Base-by-base conservation (phyloP, 768 basidiomycete species). In the Termitomyces sp. region DNA sequence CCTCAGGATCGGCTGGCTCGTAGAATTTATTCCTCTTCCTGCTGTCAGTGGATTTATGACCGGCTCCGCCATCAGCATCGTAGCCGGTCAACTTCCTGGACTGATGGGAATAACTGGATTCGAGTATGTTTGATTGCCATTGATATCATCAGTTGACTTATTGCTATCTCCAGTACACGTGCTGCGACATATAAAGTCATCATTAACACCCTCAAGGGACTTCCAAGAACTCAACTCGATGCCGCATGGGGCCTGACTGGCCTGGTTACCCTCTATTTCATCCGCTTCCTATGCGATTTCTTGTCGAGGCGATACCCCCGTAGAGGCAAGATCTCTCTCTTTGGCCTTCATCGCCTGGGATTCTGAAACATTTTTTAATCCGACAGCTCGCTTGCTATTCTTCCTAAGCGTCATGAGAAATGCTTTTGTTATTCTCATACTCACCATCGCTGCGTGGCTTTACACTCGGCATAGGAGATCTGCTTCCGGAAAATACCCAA, bases 1-100 rank as follows among this genome's bases (percentile, higher is more conserved):
- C 22, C 76, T 98, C 11, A 82, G 97, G 10, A 63, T 98, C 5
- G 97, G 97, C 0, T 96, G 94, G 92, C 73, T 98, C 31, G 88
- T 98, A 48, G 95, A 98, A 66, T 94, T 98, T 68, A 98, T 95
- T 57, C 89, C 91, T 18, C 79, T 83, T 7, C 89, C 89, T 3
- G 91, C 90, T 2, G 86, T 93, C 56, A 88, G 86, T 61, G 89
- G 88, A 18, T 91, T 96, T 74, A 97, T 99, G 94, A 98, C 96
- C 0, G 96, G 96, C 18, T 94, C 91, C n/a, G 96, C 96, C 33
- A 84, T 98, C 72, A 94, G 77, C 67, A 98, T 98, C 62, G 87
- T 85, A 15, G 78, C 85, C 16, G 85, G 92, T 32, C 96, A 99
- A 72, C 79, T 97, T 4, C 94, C 96, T 2, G 89, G 87, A 0